Conservation (phyloP, 2,329 filamentous ascomycete species). For the Calonectria ilicicola region DNA sequence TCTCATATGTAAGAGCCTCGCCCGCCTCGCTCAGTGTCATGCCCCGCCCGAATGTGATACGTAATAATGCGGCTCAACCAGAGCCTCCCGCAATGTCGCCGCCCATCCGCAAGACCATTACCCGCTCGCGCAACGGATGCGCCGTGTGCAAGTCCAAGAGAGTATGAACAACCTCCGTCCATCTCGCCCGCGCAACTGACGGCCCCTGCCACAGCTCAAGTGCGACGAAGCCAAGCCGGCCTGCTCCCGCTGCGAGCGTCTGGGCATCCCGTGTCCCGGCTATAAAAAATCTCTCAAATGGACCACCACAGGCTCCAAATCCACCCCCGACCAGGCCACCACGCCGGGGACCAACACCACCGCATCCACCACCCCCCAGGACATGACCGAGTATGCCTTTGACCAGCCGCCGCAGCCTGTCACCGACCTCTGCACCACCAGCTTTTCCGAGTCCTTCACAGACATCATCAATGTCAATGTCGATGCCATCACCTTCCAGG, state of each 20-base stretch:
- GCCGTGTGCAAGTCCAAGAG: conserved; percentile 38
- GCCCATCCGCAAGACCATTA: conserved; percentile 35
- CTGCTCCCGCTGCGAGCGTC: conserved; percentile 36
- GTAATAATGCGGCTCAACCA: conserved; percentile 1
- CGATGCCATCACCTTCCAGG: conserved; percentile 4
- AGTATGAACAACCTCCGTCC: conserved; percentile 21
- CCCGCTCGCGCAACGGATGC: conserved; percentile 36
- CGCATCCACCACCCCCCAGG: conserved; percentile 12
- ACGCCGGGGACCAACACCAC: conserved; percentile 16
- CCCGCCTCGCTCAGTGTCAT: neutral
- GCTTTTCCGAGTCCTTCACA: conserved; percentile 27
- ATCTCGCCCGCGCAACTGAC: neutral
- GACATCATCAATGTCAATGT: conserved; percentile 24
- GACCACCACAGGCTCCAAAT: conserved; percentile 26
- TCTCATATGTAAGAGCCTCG: neutral
- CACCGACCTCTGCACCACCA: conserved; percentile 21
- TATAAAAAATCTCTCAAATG: conserved; percentile 36
- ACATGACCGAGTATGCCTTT: conserved; percentile 14
- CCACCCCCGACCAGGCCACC: conserved; percentile 11
- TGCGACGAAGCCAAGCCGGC: conserved; percentile 35
- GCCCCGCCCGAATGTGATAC: conserved; percentile 5
- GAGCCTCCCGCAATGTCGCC: conserved; percentile 16
- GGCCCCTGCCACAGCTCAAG: conserved; percentile 32
- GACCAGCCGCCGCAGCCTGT: conserved; percentile 20
- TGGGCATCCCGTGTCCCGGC: conserved; percentile 37